Evolutionary conservation across 352 stramenopile species (phyloP).

Genomic region (Blastocystis sp.): DNA sequence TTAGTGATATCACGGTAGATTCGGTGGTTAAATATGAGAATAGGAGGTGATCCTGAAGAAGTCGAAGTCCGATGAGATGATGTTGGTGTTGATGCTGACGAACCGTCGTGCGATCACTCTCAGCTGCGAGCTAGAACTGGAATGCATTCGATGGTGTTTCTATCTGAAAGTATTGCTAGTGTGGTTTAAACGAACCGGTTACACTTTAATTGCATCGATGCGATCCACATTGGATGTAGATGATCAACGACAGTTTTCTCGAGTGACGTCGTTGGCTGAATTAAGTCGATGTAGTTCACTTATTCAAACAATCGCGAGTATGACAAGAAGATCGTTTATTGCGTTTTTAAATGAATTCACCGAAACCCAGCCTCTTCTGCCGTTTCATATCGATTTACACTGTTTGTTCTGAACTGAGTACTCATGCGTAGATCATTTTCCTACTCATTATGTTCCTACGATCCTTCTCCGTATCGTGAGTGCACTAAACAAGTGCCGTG

Average conservation of each 20-base stretch:
- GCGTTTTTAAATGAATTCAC: not conserved
- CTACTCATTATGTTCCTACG: not conserved
- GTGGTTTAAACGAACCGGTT: not conserved
- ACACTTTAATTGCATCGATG: not conserved
- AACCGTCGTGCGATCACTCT: not conserved
- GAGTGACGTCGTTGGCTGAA: not conserved
- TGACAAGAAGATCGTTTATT: not conserved
- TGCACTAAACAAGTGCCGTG: not conserved
- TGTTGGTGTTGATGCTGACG: not conserved
- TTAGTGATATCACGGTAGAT: not conserved
- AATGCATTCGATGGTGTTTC: conserved; percentile 5
- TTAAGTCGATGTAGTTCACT: not conserved
- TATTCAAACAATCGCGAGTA: not conserved
- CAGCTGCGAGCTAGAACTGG: not conserved
- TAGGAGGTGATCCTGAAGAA: not conserved
- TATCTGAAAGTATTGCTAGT: conserved; percentile 31
- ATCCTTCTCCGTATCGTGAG: not conserved
- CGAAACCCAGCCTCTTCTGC: not conserved
- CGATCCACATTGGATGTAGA: not conserved
- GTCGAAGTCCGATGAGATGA: not conserved
- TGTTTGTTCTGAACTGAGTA: not conserved
- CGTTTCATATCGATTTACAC: not conserved
- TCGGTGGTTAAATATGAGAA: not conserved
- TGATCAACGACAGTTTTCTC: not conserved
- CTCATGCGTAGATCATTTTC: not conserved